A percentile compares a stretch with the other conserved stretches of the same genome.
These are phyloP conservation scores for Fusarium sp. DNA, from an alignment of 2,329 filamentous ascomycete genomes.

Conservation along the genomic window DNA sequence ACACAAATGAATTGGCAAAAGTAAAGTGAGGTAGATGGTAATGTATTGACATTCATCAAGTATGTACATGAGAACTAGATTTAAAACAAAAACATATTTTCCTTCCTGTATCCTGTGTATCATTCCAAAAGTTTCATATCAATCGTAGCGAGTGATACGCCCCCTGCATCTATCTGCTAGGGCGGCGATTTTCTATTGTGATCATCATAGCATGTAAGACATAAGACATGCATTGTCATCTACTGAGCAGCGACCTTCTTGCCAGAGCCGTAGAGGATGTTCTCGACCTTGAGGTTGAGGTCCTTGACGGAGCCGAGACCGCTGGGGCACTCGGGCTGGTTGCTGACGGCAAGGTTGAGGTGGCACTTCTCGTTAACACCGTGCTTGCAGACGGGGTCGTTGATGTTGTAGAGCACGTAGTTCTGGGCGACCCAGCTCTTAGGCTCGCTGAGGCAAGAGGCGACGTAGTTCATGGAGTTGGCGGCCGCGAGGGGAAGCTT, in stretches of 20 bases:
- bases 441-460: slow-evolving; percentile 54
- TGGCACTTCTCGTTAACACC: slow-evolving; percentile 61
- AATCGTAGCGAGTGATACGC: slow-evolving; percentile 33
- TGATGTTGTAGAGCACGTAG: slow-evolving; percentile 62
- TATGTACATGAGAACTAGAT: slow-evolving; percentile 35
- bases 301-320: slow-evolving; percentile 48
- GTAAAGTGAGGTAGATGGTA: not conserved
- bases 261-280: slow-evolving; percentile 62
- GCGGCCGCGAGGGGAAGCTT: slow-evolving; percentile 63
- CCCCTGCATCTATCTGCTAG: slow-evolving; percentile 23
- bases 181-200: slow-evolving; percentile 35
- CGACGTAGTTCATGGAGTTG: slow-evolving; percentile 65
- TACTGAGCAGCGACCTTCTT: slow-evolving; percentile 41
- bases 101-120: slow-evolving; percentile 36
- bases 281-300: slow-evolving; percentile 53
- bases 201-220: slow-evolving; percentile 32
- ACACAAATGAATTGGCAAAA: not conserved
- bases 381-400: slow-evolving; percentile 57
- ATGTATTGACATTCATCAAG: slow-evolving; percentile 21
- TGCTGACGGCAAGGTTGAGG: slow-evolving; percentile 56
- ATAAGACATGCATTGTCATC: not conserved
- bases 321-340: slow-evolving; percentile 61
- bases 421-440: slow-evolving; percentile 62
- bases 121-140: slow-evolving; percentile 33
- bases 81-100: slow-evolving; percentile 24